These are phyloP conservation scores for Colletotrichum sp. DNA, from an alignment of 2,329 filamentous ascomycete genomes.

Conservation along the genomic window DNA sequence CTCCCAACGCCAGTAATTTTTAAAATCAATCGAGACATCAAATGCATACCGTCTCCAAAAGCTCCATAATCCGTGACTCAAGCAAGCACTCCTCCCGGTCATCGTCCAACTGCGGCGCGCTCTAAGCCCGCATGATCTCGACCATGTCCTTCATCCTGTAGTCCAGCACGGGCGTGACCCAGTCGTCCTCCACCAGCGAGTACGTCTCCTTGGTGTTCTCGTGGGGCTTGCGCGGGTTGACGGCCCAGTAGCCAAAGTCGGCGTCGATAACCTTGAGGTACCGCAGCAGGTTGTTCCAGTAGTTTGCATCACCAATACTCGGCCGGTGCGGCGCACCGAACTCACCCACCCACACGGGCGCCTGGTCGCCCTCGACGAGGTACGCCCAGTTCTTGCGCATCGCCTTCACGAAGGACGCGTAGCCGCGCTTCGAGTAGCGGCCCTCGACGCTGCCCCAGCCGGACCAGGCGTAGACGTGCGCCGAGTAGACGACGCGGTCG, in stretches of 20 bases:
- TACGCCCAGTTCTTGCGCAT: conserved; percentile 73
- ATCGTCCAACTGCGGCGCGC: neutral
- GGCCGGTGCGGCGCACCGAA: conserved; percentile 63
- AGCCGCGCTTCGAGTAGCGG: conserved; percentile 64
- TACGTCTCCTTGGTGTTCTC: conserved; percentile 64
- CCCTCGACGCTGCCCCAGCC: conserved; percentile 69
- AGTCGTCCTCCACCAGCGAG: conserved; percentile 66
- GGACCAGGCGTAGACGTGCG: conserved; percentile 73
- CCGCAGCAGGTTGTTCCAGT: conserved; percentile 68
- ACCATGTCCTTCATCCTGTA: conserved; percentile 68
- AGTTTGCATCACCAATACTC: conserved; percentile 62
- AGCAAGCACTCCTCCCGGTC: neutral
- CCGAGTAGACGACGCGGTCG: conserved; percentile 67
- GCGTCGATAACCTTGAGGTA: conserved; percentile 64
- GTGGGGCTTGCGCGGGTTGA: conserved; percentile 69
- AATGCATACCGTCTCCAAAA: conserved; percentile 1
- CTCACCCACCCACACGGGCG: conserved; percentile 73
- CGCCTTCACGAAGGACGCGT: conserved; percentile 64
- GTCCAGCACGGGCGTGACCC: conserved; percentile 66
- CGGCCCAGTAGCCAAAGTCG: conserved; percentile 74
- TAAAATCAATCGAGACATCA: neutral
- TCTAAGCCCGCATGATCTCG: conserved; percentile 50
- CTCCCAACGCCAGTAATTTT: neutral
- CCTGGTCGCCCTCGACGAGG: conserved; percentile 58
- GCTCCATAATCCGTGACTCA: neutral